Base-by-base conservation (phyloP, 805 yeast genomes). In the Metschnikowia aberdeeniae region DNA sequence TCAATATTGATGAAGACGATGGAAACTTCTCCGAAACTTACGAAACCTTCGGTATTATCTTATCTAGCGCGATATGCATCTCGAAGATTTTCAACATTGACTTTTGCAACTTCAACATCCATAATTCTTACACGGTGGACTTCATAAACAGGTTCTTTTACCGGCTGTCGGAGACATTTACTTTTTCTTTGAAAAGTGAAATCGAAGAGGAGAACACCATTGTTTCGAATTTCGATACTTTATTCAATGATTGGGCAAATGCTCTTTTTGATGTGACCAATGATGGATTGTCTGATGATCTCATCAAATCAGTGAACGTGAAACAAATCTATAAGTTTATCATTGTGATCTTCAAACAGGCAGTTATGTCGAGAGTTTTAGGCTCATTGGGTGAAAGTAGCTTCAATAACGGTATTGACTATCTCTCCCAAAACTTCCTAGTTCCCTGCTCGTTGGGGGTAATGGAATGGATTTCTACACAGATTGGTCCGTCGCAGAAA, bases 261-360 rank as follows among this genome's bases (percentile, higher is more conserved):
- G 90, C 93, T 1, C 63, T 92, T 34, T 89, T 86, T 63, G 90
- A 88, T 50, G 81, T 70, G 36, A 51, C 52, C 39, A 70, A 68
- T 44, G 76, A 86, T 28, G 96, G 97, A 3, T 79, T 90, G 31
- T 83, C 95, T 0, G 97, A 92, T 63, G 90, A 86, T 36, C 65
- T 89, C 49, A 79, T 90, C 57, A 77, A 82, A 53, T 70, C 81
- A 9, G 78, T 86, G 1, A 72, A 82, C 6, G 76, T 84, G 13
- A 78, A 79, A 52, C 90, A 87, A 46, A 78, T 86, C 42, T 77
- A 85, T 49, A 72, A 74, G 31, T 64, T 90, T 29, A 76, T 89
- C 14, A 93, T 97, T 1, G 71, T 78, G 4, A 78, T 92, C 24
- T 80, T 88, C 56, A 81, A 81, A 49, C 90, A 88, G 58, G 83